Evolutionary conservation across 805 yeast genomes (phyloP).

Genomic region (Zygotorulaspora danielsina): DNA sequence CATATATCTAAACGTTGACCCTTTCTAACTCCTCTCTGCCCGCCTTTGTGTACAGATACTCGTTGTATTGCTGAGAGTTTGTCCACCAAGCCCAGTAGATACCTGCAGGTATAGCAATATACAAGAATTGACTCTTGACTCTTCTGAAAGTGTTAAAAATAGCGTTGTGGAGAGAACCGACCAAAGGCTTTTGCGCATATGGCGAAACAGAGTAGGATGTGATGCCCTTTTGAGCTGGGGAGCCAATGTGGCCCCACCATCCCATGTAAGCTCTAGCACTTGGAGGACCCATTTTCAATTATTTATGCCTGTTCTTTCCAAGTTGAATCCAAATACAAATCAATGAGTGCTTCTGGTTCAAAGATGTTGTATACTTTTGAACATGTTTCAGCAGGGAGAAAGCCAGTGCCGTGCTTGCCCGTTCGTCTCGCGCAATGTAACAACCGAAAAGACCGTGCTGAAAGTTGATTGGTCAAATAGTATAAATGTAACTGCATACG

Average conservation of each 20-base stretch:
- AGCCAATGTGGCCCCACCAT: conserved; percentile 94
- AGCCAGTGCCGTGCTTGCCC: no score
- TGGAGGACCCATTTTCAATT: conserved; percentile 64
- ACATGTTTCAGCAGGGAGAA: no score
- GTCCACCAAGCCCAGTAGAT: conserved; percentile 86
- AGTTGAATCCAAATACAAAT: no score
- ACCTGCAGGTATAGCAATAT: conserved; percentile 69
- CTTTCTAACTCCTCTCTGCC: conserved; percentile 92
- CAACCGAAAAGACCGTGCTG: conserved; percentile 5
- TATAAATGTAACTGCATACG: background rate
- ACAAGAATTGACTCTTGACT: conserved; percentile 78
- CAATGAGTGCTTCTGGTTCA: no score
- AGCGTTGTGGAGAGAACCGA: conserved; percentile 79
- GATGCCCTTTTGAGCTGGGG: conserved; percentile 81
- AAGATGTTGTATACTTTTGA: no score
- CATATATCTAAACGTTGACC: conserved; percentile 38
- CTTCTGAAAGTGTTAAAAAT: conserved; percentile 93
- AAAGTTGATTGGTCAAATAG: conserved; percentile 1
- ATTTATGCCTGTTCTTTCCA: no score
- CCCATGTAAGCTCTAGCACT: conserved; percentile 81
- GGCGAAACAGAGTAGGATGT: conserved; percentile 91
- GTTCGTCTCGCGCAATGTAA: no score
- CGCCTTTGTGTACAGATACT: conserved; percentile 91
- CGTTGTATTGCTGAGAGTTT: conserved; percentile 84
- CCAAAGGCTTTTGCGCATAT: conserved; percentile 86